Evolutionary conservation across 192 early-diverging fungal species (phyloP).

Genomic region (Phycomyces blakesleeanus): DNA sequence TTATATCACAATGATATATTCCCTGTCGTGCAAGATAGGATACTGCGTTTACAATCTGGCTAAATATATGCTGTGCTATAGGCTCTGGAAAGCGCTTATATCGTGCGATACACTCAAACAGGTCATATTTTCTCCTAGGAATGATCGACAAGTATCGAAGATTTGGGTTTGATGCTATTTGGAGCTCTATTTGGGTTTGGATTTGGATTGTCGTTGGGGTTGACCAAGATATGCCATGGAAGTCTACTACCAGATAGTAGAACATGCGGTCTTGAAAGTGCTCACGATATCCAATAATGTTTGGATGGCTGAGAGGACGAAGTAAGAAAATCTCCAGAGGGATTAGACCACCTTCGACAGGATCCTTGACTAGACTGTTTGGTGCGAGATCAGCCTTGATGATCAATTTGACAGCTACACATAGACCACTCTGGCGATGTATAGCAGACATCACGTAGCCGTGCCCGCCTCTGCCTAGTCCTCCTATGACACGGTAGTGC

Average conservation of each 20-base stretch:
- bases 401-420: conserved; percentile 76
- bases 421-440: conserved; percentile 40
- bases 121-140: background rate
- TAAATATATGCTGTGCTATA: conserved; percentile 4
- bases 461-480: conserved; percentile 64
- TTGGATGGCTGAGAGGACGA: conserved; percentile 46
- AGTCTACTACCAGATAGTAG: conserved; percentile 55
- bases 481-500: conserved; percentile 19
- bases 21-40: background rate
- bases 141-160: too few species aligned
- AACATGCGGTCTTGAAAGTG: conserved; percentile 39
- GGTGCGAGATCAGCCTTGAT: conserved; percentile 46
- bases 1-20: conserved; percentile 19
- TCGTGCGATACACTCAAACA: conserved; percentile 17
- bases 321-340: conserved; percentile 52
- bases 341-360: conserved; percentile 36
- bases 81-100: background rate
- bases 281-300: conserved; percentile 59
- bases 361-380: conserved; percentile 41
- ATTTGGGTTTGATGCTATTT: too few species aligned
- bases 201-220: too few species aligned
- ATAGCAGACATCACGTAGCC: conserved; percentile 61
- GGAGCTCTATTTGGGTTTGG: too few species aligned
- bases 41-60: conserved; percentile 5
- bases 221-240: conserved; percentile 34